Percentiles rank a stretch among this genome's conserved stretches.
Evolutionary conservation across 768 basidiomycete species (phyloP).

Genomic region (Boletellus ananas): DNA sequence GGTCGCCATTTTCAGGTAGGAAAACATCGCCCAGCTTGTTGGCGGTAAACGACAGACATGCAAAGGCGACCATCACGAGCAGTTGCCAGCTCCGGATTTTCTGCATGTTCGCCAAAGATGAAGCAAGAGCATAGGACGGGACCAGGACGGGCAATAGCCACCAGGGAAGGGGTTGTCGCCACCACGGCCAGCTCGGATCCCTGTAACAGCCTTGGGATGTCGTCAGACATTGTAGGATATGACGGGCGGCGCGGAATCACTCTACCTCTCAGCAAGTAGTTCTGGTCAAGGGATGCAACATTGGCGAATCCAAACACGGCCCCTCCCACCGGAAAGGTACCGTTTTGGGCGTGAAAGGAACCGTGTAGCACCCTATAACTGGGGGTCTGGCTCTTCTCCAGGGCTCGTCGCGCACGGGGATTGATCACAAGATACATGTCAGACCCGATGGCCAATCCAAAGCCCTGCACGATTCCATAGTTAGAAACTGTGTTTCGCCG

Average conservation of each 20-base stretch:
- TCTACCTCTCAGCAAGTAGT: constrained; percentile 30
- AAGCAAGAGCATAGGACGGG: constrained; percentile 69
- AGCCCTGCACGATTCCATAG: constrained; percentile 48
- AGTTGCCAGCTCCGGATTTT: constrained; percentile 66
- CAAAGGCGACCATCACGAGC: constrained; percentile 77
- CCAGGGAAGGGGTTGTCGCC: constrained; percentile 72
- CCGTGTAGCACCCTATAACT: constrained; percentile 53
- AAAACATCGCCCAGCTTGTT: constrained; percentile 59
- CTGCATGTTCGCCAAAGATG: constrained; percentile 76
- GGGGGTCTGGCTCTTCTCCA: constrained; percentile 29
- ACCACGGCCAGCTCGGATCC: constrained; percentile 73
- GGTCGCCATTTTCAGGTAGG: constrained; percentile 64
- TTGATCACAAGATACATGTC: constrained; percentile 76
- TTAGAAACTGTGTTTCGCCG: constrained; percentile 3
- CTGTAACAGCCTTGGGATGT: constrained; percentile 64
- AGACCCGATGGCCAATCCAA: constrained; percentile 79
- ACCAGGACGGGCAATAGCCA: constrained; percentile 78
- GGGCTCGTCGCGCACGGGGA: constrained; percentile 43
- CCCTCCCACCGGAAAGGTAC: constrained; percentile 37
- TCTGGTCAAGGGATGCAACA: constrained; percentile 29
- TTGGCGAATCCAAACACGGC: constrained; percentile 48
- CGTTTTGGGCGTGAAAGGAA: constrained; percentile 46
- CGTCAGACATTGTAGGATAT: constrained; percentile 25
- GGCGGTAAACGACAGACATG: constrained; percentile 69
- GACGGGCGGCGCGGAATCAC: not conserved